A percentile compares a stretch with the other conserved stretches of the same genome.
Evolutionary conservation across 75 land plant genomes (phyloP).

Genomic region (Azolla pinnata): DNA sequence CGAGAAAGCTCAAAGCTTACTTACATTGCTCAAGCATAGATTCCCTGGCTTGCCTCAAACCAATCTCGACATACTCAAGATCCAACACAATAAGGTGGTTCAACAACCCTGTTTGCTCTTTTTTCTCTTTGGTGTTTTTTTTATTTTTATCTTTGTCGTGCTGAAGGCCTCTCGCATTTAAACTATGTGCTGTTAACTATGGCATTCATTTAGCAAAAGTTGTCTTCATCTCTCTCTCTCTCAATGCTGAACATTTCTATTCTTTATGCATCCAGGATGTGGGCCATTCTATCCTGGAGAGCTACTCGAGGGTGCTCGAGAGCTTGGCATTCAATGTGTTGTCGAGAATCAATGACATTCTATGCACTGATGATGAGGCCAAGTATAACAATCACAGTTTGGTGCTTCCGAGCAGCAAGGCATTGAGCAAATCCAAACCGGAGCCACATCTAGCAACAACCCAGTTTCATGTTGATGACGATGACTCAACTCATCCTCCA

Average conservation of each 20-base stretch:
- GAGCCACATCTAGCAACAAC: too few species aligned
- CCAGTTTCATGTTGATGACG: too few species aligned
- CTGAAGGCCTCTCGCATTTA: too few species aligned
- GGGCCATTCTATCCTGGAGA: slow-evolving; percentile 85
- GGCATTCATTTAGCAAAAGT: too few species aligned
- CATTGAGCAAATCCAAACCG: too few species aligned
- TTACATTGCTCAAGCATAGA: slow-evolving; percentile 17
- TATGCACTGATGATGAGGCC: slow-evolving; percentile 61
- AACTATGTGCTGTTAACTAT: too few species aligned
- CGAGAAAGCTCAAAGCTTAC: slow-evolving; percentile 25
- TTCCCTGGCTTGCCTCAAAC: slow-evolving; percentile 37
- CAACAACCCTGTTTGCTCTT: not conserved
- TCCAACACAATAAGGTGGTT: slow-evolving; percentile 30
- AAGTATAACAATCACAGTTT: too few species aligned
- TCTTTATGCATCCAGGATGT: slow-evolving; percentile 58
- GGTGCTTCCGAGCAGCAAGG: too few species aligned
- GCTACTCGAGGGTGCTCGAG: slow-evolving; percentile 93
- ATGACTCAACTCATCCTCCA: too few species aligned
- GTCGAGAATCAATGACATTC: slow-evolving; percentile 78
- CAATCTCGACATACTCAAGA: slow-evolving; percentile 26
- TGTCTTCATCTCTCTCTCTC: too few species aligned
- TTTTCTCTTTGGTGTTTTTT: too few species aligned
- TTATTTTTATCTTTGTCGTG: too few species aligned
- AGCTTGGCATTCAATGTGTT: slow-evolving; percentile 84
- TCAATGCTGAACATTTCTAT: not conserved